Base-by-base conservation (phyloP, 768 basidiomycete genomes). In the Boletus tomentosulus region DNA sequence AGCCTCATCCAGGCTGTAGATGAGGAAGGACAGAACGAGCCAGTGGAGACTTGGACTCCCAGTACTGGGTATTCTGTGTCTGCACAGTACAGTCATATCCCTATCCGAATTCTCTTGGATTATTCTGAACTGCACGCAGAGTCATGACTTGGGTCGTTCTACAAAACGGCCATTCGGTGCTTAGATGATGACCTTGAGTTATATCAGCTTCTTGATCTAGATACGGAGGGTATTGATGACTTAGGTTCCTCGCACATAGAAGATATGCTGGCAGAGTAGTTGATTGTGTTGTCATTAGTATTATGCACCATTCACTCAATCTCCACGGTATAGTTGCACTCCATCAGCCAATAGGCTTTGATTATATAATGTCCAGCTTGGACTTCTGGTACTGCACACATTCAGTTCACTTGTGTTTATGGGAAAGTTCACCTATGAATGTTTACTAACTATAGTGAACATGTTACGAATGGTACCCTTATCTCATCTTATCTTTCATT, bases 171-270 rank as follows among this genome's bases (percentile, higher is more conserved):
- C n/a, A 28, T 38, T 28, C 7, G 6, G 4, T 43, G 50, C 33
- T 19, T 43, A 16, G 42, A 51, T 51, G 33, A 43, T 34, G 31
- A 51, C 6, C 50, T 44, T 3, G 42, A 51, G 19, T 19, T 51
- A 19, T 28, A 41, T 37, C 28, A 30, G 13, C 41, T 42, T 25
- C 41, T 39, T 30, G 37, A 48, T 30, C n/a, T 48, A 9, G 35
- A 48, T 48, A 16, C 51, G 38, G 30, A 51, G 27, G 51, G 51
- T 28, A 46, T 51, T 30, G 9, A 46, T 6, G 35, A 51, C 15
- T 37, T 27, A 24, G 30, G 31, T 31, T 5, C 3, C n/a, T 39
- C 10, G 4, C 49, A 43, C 3, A 41, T 22, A 43, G 41, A 42
- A 28, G 39, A 41, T 7, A 15, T 35, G 11, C 34, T 47, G 11